phyloP scores from a whole-genome alignment of 768 basidiomycete species.

The Pilatotrama ljubarskyi region DNA sequence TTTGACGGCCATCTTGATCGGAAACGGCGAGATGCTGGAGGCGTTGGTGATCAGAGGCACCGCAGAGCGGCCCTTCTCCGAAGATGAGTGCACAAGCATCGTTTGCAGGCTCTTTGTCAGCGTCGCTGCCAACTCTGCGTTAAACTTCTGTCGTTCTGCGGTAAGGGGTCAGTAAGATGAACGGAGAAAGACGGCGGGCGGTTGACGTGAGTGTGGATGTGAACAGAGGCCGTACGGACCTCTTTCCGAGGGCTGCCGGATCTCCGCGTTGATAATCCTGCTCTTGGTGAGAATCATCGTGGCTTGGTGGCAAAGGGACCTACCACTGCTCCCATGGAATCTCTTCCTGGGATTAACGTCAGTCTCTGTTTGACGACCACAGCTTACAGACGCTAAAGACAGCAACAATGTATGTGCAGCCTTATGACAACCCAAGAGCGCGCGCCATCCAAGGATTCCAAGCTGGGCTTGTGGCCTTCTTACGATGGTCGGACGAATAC shows the following conservation, averaged over 20 bases:
- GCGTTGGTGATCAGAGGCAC: constrained; percentile 81
- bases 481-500: background rate
- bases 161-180: background rate
- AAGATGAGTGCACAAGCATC: constrained; percentile 78
- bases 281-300: background rate
- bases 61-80: constrained; percentile 68
- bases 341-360: constrained; percentile 53
- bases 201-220: background rate
- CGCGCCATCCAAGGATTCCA: background rate
- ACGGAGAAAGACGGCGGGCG: background rate
- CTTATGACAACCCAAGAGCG: no score
- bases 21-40: constrained; percentile 76
- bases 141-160: constrained; percentile 51
- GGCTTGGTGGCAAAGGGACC: constrained; percentile 18
- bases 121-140: constrained; percentile 56
- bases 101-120: constrained; percentile 66
- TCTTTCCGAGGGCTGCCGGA: constrained; percentile 68
- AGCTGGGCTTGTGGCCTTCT: background rate
- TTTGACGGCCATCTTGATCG: constrained; percentile 66
- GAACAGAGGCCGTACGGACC: constrained; percentile 38
- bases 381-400: background rate
- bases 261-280: constrained; percentile 81
- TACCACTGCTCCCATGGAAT: constrained; percentile 89
- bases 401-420: no score
- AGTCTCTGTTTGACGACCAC: background rate